Evolutionary conservation across 768 basidiomycete genomes (phyloP), one percentile per base, ranked within the genome.

Genomic region (Suillus subluteus): DNA sequence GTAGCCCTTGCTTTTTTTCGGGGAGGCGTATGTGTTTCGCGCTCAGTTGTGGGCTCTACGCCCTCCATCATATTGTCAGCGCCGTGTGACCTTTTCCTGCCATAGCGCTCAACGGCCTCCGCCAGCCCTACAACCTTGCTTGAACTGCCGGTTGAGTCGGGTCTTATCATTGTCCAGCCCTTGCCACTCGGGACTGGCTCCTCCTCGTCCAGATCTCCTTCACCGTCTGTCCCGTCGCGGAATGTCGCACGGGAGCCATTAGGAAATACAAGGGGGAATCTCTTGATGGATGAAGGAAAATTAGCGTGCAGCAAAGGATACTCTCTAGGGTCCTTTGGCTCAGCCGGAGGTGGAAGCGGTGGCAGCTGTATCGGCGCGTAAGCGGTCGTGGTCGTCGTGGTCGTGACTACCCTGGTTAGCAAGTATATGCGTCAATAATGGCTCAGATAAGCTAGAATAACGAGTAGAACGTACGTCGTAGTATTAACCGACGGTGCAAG

Each of bases 331-430:
- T 94, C 91, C 71, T 89, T 90, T 26, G 92, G 91, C 12, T 87
- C 84, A 0, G 85, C 78, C 4, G 91, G 92, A 3, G 88, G 79
- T 11, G 93, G 92, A 2, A 95, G 78, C 9, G 89, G 79, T 2
- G 94, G 94, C 3, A 95, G 76, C 46, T 87, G 90, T 68, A 95
- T 94, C n/a, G 94, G 94, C 64, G 94, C 90, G 80, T 95, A 94
- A 13, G 90, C 88, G 2, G 94, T 95, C 1, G 94, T 95, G 2
- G 94, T 95, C 0, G 92, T 94, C 2, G 94, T 95, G n/a, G 91
- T 95, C 59, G 94, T 95, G 71, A 93, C 90, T 72, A 95, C 92
- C 63, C 94, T 95, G 74, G 44, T 70, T 50, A 69, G 66, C 52
- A 46, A 67, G 69, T 61, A 65, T 67, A 70, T 72, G 68, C 75